Conservation (phyloP, 345 rosid species). For the Aquilaria malaccensis region DNA sequence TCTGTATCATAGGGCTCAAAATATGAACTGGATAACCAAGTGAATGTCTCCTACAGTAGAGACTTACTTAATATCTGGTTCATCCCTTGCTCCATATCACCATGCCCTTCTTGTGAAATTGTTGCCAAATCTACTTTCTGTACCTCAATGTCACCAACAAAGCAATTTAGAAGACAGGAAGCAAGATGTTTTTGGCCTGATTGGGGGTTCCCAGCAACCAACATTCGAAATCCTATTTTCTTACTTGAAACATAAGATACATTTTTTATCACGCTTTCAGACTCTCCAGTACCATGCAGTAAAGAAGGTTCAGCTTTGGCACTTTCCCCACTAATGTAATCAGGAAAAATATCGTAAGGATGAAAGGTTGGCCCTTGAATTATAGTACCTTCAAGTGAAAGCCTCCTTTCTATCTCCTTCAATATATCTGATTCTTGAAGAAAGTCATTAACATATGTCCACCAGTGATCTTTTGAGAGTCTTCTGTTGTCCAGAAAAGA, state of each 20-base stretch:
- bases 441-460: slow-evolving; percentile 47
- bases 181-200: slow-evolving; percentile 94
- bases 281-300: slow-evolving; percentile 19
- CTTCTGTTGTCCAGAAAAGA: slow-evolving; percentile 51
- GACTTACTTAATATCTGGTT: slow-evolving; percentile 74
- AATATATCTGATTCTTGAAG: slow-evolving; percentile 58
- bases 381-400: slow-evolving; percentile 53
- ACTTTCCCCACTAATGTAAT: slow-evolving; percentile 26
- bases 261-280: slow-evolving; percentile 22
- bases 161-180: slow-evolving; percentile 84
- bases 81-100: slow-evolving; percentile 80
- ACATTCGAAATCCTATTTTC: slow-evolving; percentile 57
- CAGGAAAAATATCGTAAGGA: slow-evolving; percentile 31
- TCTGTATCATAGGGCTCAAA: too few relatives aligned
- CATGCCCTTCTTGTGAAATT: slow-evolving; percentile 86
- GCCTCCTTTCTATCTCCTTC: slow-evolving; percentile 47
- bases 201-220: slow-evolving; percentile 76
- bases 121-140: slow-evolving; percentile 91
- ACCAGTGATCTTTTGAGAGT: slow-evolving; percentile 50
- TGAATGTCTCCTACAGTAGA: background rate
- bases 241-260: slow-evolving; percentile 35
- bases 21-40: too few relatives aligned
- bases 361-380: slow-evolving; percentile 37
- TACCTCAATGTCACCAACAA: slow-evolving; percentile 71
- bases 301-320: slow-evolving; percentile 25